Conservation (phyloP, 306 rosid species). For the Inga laurina region DNA sequence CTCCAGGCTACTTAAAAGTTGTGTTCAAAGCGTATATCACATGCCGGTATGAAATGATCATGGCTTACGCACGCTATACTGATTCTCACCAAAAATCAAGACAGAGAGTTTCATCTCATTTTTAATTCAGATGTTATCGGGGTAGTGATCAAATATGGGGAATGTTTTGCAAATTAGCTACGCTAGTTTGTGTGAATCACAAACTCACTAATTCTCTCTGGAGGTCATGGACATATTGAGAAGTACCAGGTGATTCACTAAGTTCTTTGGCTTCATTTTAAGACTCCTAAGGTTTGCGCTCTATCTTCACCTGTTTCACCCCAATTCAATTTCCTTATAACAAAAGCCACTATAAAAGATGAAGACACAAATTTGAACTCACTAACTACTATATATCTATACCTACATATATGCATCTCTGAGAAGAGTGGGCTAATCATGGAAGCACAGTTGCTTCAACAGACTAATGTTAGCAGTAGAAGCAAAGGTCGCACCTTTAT, state of each 20-base stretch:
- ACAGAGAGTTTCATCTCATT: background rate
- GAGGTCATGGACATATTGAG: background rate
- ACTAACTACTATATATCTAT: background rate
- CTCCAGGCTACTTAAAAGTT: background rate
- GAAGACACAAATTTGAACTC: background rate
- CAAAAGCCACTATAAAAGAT: background rate
- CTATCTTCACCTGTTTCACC: background rate
- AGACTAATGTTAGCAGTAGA: slow-evolving; percentile 17
- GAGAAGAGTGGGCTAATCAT: background rate
- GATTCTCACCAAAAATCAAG: background rate
- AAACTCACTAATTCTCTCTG: background rate
- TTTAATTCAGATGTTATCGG: background rate
- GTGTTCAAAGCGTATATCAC: background rate
- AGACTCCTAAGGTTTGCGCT: background rate
- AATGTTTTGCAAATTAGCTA: background rate
- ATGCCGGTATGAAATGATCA: background rate
- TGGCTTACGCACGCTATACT: background rate
- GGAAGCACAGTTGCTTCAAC: slow-evolving; percentile 22
- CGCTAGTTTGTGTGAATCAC: background rate
- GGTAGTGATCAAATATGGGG: background rate
- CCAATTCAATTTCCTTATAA: background rate
- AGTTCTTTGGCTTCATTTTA: background rate
- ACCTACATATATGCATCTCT: background rate
- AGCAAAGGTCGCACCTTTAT: slow-evolving; percentile 64
- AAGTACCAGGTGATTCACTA: background rate